Evolutionary conservation across 2,329 filamentous ascomycete species (phyloP), one percentile per base, ranked within the genome.

Genomic region (Cryphonectria parasitica): DNA sequence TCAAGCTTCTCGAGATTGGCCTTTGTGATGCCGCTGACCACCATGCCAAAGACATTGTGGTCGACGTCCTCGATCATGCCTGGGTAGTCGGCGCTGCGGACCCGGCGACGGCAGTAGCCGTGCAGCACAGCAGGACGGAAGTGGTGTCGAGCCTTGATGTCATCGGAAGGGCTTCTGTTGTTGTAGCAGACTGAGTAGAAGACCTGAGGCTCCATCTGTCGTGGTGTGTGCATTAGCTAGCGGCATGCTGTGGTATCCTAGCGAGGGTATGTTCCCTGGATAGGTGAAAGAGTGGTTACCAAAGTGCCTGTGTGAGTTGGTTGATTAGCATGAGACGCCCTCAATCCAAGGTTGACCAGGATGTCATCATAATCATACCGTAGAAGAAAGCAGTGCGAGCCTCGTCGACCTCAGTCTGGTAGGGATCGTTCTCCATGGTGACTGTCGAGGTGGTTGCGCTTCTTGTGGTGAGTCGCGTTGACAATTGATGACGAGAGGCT

Each of bases 111-210:
- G 67, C 89, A 89, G 82, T 92, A 91, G 61, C 87, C 84, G 72
- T 90, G 87, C 0, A 98, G 86, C n/a, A 97, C 82, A 19, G 95
- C 95, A 0, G 94, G 92, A 0, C 85, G 85, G 78, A 94, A 89
- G 0, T 80, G 87, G 73, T 88, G 88, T 49, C 95, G 83, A 63
- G 88, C 79, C 69, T 82, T 77, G 52, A 87, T 79, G 79, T 84
- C 77, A 79, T 86, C 49, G 77, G 88, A 77, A 73, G 85, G 84
- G 6, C 78, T 75, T 22, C 82, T 79, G 11, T 82, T 81, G 74
- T 90, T 88, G 81, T 95, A 93, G 80, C 93, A 93, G 60, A 97
- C 94, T 45, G 92, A 91, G 82, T 92, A 91, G 75, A 98, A 93
- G 76, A 98, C 90, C 77, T 92, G 89, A 0, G 92, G 89, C n/a